Percentiles rank a stretch among this genome's conserved stretches.
These are phyloP conservation scores for Forsythia viridissima DNA, from an alignment of 257 asterid species.

Conservation along the genomic window DNA sequence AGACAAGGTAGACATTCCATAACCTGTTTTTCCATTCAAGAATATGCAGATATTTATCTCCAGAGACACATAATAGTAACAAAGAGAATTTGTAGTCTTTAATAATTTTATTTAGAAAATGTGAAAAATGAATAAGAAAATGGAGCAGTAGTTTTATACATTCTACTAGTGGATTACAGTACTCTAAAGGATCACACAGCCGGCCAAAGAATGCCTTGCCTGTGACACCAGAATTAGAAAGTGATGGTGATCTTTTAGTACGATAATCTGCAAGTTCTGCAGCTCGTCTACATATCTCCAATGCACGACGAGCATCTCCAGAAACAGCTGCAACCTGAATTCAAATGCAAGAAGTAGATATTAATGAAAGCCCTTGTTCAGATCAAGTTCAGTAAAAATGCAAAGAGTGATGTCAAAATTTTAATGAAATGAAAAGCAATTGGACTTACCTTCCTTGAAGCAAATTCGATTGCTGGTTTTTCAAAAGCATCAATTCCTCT, in stretches of 20 bases:
- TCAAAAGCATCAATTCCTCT: slow-evolving; percentile 85
- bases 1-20: slow-evolving; percentile 3
- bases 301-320: slow-evolving; percentile 98
- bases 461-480: slow-evolving; percentile 87
- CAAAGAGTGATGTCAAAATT: slow-evolving; percentile 5
- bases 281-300: slow-evolving; percentile 96
- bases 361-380: slow-evolving; percentile 3
- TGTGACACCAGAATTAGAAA: slow-evolving; percentile 46
- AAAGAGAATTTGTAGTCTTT: background rate
- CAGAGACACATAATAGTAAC: background rate
- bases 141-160: background rate
- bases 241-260: slow-evolving; percentile 42
- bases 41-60: slow-evolving; percentile 17
- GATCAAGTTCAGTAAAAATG: slow-evolving; percentile 14
- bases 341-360: slow-evolving; percentile 19
- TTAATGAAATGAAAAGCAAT: slow-evolving; percentile 11
- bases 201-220: slow-evolving; percentile 29
- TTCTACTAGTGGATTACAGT: background rate
- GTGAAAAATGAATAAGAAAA: background rate
- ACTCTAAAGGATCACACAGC: background rate
- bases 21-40: slow-evolving; percentile 4
- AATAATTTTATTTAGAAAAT: background rate
- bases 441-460: slow-evolving; percentile 81
- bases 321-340: slow-evolving; percentile 95
- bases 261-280: slow-evolving; percentile 92